phyloP scores from a whole-genome alignment of 805 yeast species.

The Lipomyces anomalus region DNA sequence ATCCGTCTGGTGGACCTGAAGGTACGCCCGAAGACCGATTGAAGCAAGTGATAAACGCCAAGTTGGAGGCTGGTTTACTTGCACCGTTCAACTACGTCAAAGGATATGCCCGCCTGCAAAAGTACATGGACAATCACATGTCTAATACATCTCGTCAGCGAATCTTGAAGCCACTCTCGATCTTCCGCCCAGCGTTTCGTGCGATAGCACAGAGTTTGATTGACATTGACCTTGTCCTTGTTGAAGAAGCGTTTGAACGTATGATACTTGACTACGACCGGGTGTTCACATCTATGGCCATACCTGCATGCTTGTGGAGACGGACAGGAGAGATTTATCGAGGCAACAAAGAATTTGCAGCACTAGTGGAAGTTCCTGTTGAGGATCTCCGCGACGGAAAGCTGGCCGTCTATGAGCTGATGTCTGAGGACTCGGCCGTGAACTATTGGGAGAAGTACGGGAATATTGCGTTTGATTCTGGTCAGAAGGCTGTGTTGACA shows the following conservation, averaged over 20 bases:
- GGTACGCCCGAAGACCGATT: slow-evolving; percentile 89
- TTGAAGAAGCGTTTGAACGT: slow-evolving; percentile 90
- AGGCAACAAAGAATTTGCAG: slow-evolving; percentile 94
- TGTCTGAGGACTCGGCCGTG: slow-evolving; percentile 94
- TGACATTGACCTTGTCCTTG: slow-evolving; percentile 84
- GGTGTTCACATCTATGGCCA: slow-evolving; percentile 94
- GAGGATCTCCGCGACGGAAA: slow-evolving; percentile 91
- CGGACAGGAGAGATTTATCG: slow-evolving; percentile 94
- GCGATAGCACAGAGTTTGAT: slow-evolving; percentile 86
- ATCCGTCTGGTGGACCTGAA: slow-evolving; percentile 73
- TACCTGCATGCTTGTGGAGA: slow-evolving; percentile 96
- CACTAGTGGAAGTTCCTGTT: slow-evolving; percentile 79
- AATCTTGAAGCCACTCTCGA: slow-evolving; percentile 75
- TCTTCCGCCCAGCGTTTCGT: slow-evolving; percentile 86
- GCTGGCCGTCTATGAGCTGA: slow-evolving; percentile 82
- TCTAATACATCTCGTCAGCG: slow-evolving; percentile 74
- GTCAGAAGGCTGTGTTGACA: slow-evolving; percentile 90
- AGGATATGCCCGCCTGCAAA: slow-evolving; percentile 84
- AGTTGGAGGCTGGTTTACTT: slow-evolving; percentile 83
- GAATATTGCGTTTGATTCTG: slow-evolving; percentile 90
- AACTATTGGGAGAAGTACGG: slow-evolving; percentile 98
- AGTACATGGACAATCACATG: slow-evolving; percentile 92
- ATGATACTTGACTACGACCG: slow-evolving; percentile 90
- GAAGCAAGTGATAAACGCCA: slow-evolving; percentile 90
- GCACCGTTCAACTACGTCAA: slow-evolving; percentile 91